phyloP scores from a whole-genome alignment of 2,329 filamentous ascomycete genomes.

The Exophiala mesophila region DNA sequence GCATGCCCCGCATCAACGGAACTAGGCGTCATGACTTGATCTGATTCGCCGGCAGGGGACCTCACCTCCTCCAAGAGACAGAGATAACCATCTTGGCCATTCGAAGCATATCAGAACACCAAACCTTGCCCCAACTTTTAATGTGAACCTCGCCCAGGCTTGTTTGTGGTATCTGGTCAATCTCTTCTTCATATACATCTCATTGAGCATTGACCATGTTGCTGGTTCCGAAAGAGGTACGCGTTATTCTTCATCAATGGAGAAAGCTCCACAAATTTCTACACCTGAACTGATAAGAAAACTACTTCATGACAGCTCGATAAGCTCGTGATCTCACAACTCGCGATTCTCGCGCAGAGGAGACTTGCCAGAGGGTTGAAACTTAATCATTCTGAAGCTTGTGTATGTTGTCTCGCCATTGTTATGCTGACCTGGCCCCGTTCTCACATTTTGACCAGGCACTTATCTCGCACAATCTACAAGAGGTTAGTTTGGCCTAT shows the following conservation, averaged over 20 bases:
- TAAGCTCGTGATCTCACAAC: slow-evolving; percentile 88
- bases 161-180: no score
- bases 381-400: slow-evolving; percentile 85
- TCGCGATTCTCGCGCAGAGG: slow-evolving; percentile 80
- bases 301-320: slow-evolving; percentile 68
- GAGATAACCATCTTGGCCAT: no score
- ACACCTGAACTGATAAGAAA: background rate
- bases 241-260: no score
- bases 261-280: no score
- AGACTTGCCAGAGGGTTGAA: slow-evolving; percentile 81
- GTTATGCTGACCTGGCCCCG: background rate
- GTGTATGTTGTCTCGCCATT: slow-evolving; percentile 44
- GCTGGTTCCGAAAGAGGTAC: slow-evolving; percentile 45
- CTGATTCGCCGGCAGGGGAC: no score
- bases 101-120: no score
- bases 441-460: slow-evolving; percentile 29
- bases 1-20: no score
- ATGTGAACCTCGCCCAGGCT: no score
- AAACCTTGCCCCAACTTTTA: no score
- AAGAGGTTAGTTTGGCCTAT: slow-evolving; percentile 56
- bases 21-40: no score
- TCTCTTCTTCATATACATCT: background rate
- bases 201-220: slow-evolving; percentile 32
- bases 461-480: slow-evolving; percentile 75
- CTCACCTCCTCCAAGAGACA: no score